Base-by-base conservation (phyloP, 495 filamentous ascomycete species). In the Aspergillus bridgeri region DNA sequence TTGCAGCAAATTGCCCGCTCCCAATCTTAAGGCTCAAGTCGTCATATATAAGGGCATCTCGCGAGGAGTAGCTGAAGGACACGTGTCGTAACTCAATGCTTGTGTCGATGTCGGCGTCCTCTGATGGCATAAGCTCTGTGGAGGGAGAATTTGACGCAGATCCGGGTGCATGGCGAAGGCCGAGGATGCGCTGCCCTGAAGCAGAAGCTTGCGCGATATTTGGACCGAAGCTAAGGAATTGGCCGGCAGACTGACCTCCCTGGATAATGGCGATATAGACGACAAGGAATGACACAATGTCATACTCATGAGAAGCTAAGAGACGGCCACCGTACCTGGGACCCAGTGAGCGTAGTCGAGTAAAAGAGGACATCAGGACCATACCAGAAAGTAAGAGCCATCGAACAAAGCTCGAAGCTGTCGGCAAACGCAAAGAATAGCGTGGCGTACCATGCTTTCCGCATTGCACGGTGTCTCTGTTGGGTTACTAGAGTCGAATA, bases 1-100 rank as follows among this genome's bases (percentile, higher is more conserved):
- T 74, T 0, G 86, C 89, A 2, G 80, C 83, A 54, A 82, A 87
- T 58, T 86, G 79, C 1, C 88, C 88, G 42, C 81, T 80, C 42
- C 81, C 72, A 49, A 91, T 88, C 2, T 27, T 50, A 0, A 75
- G 13, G 25, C 64, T 65, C 8, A 76, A 38, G 5, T 75, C n/a
- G n/a, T 71, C 2, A 56, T 62, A 58, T 88, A 82, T 11, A 83
- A 75, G 0, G 74, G 70, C 1, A 75, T 61, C 22, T 81, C 82
- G 74, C 2, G 77, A 81, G 0, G 81, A 72, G 57, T 89, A 89
- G 55, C 74, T 75, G 64, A 89, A 89, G 42, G 80, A 61, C 0
- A 89, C 69, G 42, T 84, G 6, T 33, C 5, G 17, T n/a, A n/a
- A 0, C 11, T 21, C 13, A 17, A 18, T 25, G 27, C n/a, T n/a